Evolutionary conservation across 2,329 filamentous ascomycete species (phyloP).

Genomic region (Pseudopithomyces maydicus): DNA sequence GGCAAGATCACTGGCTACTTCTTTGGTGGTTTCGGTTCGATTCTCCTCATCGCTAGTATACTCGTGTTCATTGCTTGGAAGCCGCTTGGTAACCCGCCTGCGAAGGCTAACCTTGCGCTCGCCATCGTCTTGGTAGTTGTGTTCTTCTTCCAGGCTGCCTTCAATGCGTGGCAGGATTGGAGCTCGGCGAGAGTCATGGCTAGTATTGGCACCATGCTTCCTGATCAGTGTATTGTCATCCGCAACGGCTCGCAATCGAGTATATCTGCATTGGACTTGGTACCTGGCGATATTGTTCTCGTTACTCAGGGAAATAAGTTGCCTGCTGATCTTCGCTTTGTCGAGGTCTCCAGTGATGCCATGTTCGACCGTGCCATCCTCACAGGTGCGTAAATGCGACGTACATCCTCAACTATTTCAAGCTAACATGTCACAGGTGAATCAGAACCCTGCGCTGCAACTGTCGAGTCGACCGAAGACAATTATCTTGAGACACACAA

Average conservation of each 20-base stretch:
- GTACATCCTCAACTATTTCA: not conserved
- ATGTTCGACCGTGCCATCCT: slow-evolving; percentile 76
- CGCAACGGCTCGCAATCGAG: slow-evolving; percentile 61
- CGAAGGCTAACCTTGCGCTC: slow-evolving; percentile 71
- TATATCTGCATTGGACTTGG: slow-evolving; percentile 63
- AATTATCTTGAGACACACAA: slow-evolving; percentile 79
- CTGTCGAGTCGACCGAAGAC: slow-evolving; percentile 65
- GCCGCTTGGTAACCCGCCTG: slow-evolving; percentile 74
- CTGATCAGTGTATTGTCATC: slow-evolving; percentile 69
- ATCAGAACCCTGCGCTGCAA: slow-evolving; percentile 67
- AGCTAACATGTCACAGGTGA: slow-evolving; percentile 56
- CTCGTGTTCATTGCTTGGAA: slow-evolving; percentile 80
- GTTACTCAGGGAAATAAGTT: slow-evolving; percentile 76
- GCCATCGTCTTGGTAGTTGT: slow-evolving; percentile 75
- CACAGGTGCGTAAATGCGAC: slow-evolving; percentile 56
- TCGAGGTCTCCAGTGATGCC: slow-evolving; percentile 70
- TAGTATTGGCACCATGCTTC: slow-evolving; percentile 80
- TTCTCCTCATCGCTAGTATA: slow-evolving; percentile 70
- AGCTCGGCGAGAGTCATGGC: slow-evolving; percentile 78
- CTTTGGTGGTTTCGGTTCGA: slow-evolving; percentile 76
- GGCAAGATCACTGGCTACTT: slow-evolving; percentile 70
- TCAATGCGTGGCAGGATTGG: slow-evolving; percentile 71
- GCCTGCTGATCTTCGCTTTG: slow-evolving; percentile 73
- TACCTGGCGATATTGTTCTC: slow-evolving; percentile 72
- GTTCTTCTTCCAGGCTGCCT: slow-evolving; percentile 62